Base-by-base conservation (phyloP, 1,139 yeast genomes). In the Kodamaea plutei region DNA sequence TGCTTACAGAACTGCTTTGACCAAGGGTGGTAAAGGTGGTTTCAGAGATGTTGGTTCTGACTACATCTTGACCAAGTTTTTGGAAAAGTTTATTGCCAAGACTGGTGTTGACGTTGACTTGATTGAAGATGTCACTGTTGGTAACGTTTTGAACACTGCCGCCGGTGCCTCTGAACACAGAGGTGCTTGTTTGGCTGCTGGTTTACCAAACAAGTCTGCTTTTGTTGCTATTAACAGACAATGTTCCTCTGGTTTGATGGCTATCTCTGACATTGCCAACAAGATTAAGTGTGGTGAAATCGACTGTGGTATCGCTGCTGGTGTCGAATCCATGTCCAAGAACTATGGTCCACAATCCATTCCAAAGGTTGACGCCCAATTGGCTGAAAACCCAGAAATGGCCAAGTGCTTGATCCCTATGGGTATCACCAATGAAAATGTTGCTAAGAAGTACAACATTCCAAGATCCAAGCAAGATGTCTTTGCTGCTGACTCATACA, bases 101-200 rank as follows among this genome's bases (percentile, higher is more conserved):
- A 66, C 79, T 33, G 64, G 77, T n/a, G 69, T 79, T 38, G 87
- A 83, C 56, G 77, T 79, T 31, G 57, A 62, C 40, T 55, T 76
- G 48, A 76, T 88, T 41, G 94, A 82, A 48, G 96, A 88, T 48
- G 79, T 88, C 40, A 81, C 82, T 23, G 78, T 84, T 42, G 96
- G 96, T 50, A 88, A 89, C 56, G 96, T 87, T 26, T 71, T 88
- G 52, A 85, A 87, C 62, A 73, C 76, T 34, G 96, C 95, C 37
- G 93, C 95, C 25, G 96, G 96, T 52, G 94, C 89, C 36, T 80
- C 81, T 37, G 96, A 87, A 61, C 95, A 85, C 61, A 73, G 94
- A 52, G 96, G 95, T 31, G 96, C 74, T 32, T 47, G 57, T 36
- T 64, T 68, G 46, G 66, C 73, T 31, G 69, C 73, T 15, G 73